Evolutionary conservation across 192 early-diverging fungal genomes (phyloP), one percentile per base, ranked within the genome.

Genomic region (Funneliformis mosseae): DNA sequence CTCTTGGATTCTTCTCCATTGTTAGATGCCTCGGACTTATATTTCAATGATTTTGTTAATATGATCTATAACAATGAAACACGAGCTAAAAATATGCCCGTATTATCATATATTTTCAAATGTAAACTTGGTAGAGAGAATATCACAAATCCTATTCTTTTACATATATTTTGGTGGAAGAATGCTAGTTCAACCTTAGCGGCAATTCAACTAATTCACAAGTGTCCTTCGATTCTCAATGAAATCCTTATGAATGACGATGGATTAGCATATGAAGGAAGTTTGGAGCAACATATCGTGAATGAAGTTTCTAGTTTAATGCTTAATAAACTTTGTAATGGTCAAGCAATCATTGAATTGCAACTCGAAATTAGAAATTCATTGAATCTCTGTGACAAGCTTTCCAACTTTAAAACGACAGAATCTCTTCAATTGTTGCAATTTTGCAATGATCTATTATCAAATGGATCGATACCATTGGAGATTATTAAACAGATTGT

Each of bases 131-230:
- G 61, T 39, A 3, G 60, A 73, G 46, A 78, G 6, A 42, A 64
- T 39, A 27, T 81, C 8, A 67, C 55, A 10, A 76, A 81, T 55
- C 80, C 80, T 12, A 38, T 81, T 16, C 18, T 18, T n/a, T 55
- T 78, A 16, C 80, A 81, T 38, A 45, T 39, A 33, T 64, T 6
- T 50, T 81, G 80, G 80, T 81, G 80, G 80, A 77, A 41, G 45
- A 14, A 81, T 38, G 38, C 39, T 39, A 33, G 21, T 18, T 48
- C 66, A 50, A 55, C 77, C 23, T 18, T 81, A 8, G 41, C 80
- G 7, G 74, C 77, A 74, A 8, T 81, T n/a, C 43, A 62, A 3
- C 39, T 81, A 23, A 66, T 66, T 16, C 12, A 48, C 43, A 50
- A 46, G 23, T 63, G 74, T 45, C 74, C 74, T 8, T 1, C 59